Conservation (phyloP, 169 alveolate species). For the Besnoitia besnoiti region DNA sequence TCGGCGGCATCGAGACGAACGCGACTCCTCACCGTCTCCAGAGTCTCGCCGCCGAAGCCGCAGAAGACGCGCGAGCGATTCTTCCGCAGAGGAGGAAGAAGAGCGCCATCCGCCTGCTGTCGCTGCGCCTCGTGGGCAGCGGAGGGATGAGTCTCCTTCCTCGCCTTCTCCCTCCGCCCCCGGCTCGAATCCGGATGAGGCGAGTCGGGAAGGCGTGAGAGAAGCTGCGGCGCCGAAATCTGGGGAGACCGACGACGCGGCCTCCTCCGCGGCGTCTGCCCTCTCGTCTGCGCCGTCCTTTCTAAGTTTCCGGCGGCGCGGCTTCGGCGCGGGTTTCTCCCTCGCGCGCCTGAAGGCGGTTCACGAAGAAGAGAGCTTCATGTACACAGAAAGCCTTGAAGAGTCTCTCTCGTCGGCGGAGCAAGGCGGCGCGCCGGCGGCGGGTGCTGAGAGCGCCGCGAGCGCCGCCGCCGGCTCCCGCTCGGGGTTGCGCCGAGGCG, state of each 20-base stretch:
- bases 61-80: neutral
- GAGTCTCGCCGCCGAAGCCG: too few relatives aligned
- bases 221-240: neutral
- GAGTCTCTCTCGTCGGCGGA: neutral
- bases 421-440: neutral
- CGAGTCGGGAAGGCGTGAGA: neutral
- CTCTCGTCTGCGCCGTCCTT: neutral
- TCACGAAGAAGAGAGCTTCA: neutral
- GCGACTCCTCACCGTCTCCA: too few relatives aligned
- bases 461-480: neutral
- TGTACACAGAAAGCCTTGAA: neutral
- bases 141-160: neutral
- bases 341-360: conserved; percentile 28
- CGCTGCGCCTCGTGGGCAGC: neutral
- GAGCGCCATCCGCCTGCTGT: neutral
- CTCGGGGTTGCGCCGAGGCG: too few relatives aligned
- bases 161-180: neutral
- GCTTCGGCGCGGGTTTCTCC: neutral
- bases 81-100: neutral
- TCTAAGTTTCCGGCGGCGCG: neutral
- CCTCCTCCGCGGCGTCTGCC: neutral
- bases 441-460: neutral
- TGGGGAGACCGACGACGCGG: too few relatives aligned
- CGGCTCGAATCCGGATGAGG: too few relatives aligned
- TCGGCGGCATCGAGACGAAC: neutral